Conservation (phyloP, 805 yeast species). For the Jamesozyma rosinii region DNA sequence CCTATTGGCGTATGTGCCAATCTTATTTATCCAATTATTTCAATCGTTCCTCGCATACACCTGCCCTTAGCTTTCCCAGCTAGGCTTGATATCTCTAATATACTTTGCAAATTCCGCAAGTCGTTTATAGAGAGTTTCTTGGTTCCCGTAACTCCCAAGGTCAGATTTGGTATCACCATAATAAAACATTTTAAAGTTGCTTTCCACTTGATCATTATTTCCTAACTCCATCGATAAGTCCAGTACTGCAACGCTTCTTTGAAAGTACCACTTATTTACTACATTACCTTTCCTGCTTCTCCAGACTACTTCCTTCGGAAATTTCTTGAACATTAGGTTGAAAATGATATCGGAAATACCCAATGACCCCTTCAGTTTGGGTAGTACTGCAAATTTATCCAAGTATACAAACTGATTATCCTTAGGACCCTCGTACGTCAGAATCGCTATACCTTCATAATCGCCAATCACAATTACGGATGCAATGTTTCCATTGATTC, state of each 20-base stretch:
- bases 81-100: constrained; percentile 30
- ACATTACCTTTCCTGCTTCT: constrained; percentile 80
- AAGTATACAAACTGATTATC: constrained; percentile 54
- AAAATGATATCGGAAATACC: constrained; percentile 91
- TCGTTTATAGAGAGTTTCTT: constrained; percentile 9
- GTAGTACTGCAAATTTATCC: constrained; percentile 88
- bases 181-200: constrained; percentile 34
- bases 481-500: constrained; percentile 62
- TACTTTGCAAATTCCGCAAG: constrained; percentile 21
- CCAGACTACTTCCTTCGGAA: constrained; percentile 75
- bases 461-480: constrained; percentile 82
- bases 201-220: constrained; percentile 19
- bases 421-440: constrained; percentile 63
- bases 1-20: not conserved
- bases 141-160: constrained; percentile 9
- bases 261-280: constrained; percentile 96
- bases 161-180: constrained; percentile 31
- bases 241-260: constrained; percentile 68
- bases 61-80: constrained; percentile 20
- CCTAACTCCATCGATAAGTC: constrained; percentile 34
- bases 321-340: constrained; percentile 61
- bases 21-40: not conserved
- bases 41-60: too few species aligned
- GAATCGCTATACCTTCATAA: constrained; percentile 89
- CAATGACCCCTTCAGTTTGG: constrained; percentile 76